Evolutionary conservation across 495 filamentous ascomycete genomes (phyloP), one percentile per base, ranked within the genome.

Genomic region (Xylaria grammica): DNA sequence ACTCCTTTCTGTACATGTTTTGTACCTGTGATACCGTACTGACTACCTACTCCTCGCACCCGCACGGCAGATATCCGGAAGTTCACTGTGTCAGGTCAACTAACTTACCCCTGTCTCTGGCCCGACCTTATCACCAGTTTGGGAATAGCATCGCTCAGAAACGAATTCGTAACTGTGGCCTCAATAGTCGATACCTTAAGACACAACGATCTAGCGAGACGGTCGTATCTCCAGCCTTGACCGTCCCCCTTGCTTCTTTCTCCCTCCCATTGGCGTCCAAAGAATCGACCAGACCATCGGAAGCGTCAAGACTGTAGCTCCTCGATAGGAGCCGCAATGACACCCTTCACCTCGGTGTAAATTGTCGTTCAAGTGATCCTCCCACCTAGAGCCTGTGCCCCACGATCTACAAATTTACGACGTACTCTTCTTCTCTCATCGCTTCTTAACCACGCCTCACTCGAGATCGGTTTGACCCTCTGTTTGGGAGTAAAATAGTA

Each of bases 161-260:
- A n/a, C 49, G 40, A 55, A 63, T 56, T 63, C 61, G 61, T 63
- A 63, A 63, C 51, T 63, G 61, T 63, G 61, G 61, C 61, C 61
- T 63, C 52, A 48, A 60, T 38, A 30, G 55, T 32, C 11, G 46
- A 50, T 50, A 36, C 4, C 32, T 4, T 36, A 36, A 4, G 32
- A 11, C 32, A 36, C 5, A 4, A 36, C 44, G 8, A 46, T 30
- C 42, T 20, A 46, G 38, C 24, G 26, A 27, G 22, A 19, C 34
- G 7, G 19, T 59, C 19, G 55, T 24, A 30, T 44, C 27, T 30
- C 4, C 6, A 27, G 27, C 42, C 57, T 17, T 20, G 17, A 19
- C 11, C 19, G 20, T 11, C 3, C 20, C 6, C 27, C 17, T 24
- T 26, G 3, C 26, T 17, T 17, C 13, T 32, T 11, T 40, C 13